Evolutionary conservation across 257 asterid genomes (phyloP).

Genomic region (Fraxinus cuspidata): DNA sequence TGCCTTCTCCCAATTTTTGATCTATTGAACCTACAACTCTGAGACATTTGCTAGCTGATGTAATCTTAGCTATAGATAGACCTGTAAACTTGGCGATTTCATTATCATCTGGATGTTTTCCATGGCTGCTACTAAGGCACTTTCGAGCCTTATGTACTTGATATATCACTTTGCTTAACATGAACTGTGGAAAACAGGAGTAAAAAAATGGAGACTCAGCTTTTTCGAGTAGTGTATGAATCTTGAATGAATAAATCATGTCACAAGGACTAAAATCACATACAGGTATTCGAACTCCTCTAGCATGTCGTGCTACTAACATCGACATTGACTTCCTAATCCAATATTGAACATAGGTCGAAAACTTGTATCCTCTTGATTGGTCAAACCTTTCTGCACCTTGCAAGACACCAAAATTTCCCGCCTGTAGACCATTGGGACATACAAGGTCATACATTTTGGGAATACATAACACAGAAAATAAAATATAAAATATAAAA

Average conservation of each 20-base stretch:
- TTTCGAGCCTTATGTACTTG: slow-evolving; percentile 73
- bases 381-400: slow-evolving; percentile 88
- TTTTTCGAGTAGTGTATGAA: slow-evolving; percentile 5
- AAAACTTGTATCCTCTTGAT: slow-evolving; percentile 80
- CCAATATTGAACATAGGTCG: slow-evolving; percentile 92
- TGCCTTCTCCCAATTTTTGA: slow-evolving; percentile 61
- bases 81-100: slow-evolving; percentile 79
- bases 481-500: background rate
- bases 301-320: slow-evolving; percentile 63
- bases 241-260: slow-evolving; percentile 8
- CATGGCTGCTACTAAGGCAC: slow-evolving; percentile 58
- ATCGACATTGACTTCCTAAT: slow-evolving; percentile 68
- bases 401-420: slow-evolving; percentile 70
- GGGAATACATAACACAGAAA: background rate
- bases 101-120: slow-evolving; percentile 54
- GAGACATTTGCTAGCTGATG: slow-evolving; percentile 64
- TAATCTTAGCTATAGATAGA: slow-evolving; percentile 57
- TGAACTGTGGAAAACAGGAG: slow-evolving; percentile 41
- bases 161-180: slow-evolving; percentile 62
- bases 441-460: background rate
- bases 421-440: slow-evolving; percentile 55
- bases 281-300: slow-evolving; percentile 84
- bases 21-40: slow-evolving; percentile 84
- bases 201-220: slow-evolving; percentile 13
- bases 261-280: slow-evolving; percentile 25